phyloP scores from a whole-genome alignment of 1,139 yeast species.

The Pneumocystis wakefieldiae region DNA sequence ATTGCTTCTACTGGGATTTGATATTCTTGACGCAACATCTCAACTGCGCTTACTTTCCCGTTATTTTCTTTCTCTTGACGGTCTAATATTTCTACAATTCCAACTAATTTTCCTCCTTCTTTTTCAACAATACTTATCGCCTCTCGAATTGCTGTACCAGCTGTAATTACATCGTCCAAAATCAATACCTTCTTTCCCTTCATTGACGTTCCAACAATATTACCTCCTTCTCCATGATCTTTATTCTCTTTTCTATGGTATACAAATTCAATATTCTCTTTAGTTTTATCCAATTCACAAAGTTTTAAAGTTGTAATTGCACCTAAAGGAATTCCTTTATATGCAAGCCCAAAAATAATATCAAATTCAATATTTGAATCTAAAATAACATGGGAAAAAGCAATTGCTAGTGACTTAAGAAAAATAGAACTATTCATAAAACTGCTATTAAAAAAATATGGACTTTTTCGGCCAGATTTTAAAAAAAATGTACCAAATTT shows the following conservation, averaged over 20 bases:
- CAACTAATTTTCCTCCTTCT: constrained; percentile 63
- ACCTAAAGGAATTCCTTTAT: constrained; percentile 91
- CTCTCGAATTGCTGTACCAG: constrained; percentile 94
- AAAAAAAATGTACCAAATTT: constrained; percentile 31
- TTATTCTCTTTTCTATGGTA: constrained; percentile 58
- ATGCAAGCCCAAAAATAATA: constrained; percentile 91
- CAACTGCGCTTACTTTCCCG: constrained; percentile 65
- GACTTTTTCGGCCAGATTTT: constrained; percentile 87
- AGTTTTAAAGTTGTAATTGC: constrained; percentile 84
- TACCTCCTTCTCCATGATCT: constrained; percentile 97
- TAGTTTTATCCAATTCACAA: constrained; percentile 54
- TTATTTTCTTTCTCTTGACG: constrained; percentile 73
- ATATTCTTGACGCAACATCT: constrained; percentile 55
- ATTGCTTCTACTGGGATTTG: constrained; percentile 73
- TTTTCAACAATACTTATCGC: constrained; percentile 65
- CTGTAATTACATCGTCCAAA: constrained; percentile 95
- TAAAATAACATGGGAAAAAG: constrained; percentile 80
- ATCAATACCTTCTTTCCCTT: constrained; percentile 59
- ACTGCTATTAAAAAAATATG: constrained; percentile 92
- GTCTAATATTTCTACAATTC: constrained; percentile 80
- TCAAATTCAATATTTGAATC: constrained; percentile 66
- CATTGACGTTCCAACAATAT: constrained; percentile 71
- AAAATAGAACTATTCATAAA: constrained; percentile 68
- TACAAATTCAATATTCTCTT: constrained; percentile 25
- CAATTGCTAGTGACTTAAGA: constrained; percentile 62